Evolutionary conservation across 1,139 yeast species (phyloP), one percentile per base, ranked within the genome.

Genomic region (Taiozyma onychis): DNA sequence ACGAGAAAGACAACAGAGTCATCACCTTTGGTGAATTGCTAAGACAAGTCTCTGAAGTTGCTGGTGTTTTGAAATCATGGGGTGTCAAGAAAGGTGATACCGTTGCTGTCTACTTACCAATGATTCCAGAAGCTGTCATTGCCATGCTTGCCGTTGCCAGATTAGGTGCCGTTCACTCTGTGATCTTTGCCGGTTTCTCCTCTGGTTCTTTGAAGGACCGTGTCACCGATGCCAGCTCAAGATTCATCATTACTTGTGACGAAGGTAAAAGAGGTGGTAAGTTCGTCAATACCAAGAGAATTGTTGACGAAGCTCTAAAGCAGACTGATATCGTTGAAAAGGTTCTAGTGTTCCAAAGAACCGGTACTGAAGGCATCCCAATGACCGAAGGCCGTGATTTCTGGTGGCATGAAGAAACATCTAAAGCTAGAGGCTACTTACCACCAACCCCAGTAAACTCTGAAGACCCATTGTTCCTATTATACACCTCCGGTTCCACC

Each of bases 261-360:
- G 97, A 90, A 73, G 96, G 96, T 66, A 85, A 85, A 69, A 88
- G 98, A 75, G 99, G 98, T 68, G 97, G 97, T 61, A 89, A 86
- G 74, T 81, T 87, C 61, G 88, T 90, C 60, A 83, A 87, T 70
- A 88, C 93, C 68, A 93, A 93, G 75, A 86, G 85, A 69, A 88
- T 91, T 66, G 96, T 95, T 64, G 98, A 93, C 70, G 97, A 90
- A 65, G 97, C 96, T 52, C 78, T 91, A 62, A 75, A 76, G 58
- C 77, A 78, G 55, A 85, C 95, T 63, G 96, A 95, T 49, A 69
- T 80, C 45, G 95, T 93, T 48, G 80, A 85, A 66, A 84, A 89
- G 61, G 95, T 89, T 47, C 75, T 93, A 52, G 97, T 93, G 47
- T 86, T 77, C 77, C 80, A 84, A 74, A 85, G 98, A 75, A 89